Evolutionary conservation across 1,139 yeast genomes (phyloP).

Genomic region (Lodderomyces metapsilosis): DNA sequence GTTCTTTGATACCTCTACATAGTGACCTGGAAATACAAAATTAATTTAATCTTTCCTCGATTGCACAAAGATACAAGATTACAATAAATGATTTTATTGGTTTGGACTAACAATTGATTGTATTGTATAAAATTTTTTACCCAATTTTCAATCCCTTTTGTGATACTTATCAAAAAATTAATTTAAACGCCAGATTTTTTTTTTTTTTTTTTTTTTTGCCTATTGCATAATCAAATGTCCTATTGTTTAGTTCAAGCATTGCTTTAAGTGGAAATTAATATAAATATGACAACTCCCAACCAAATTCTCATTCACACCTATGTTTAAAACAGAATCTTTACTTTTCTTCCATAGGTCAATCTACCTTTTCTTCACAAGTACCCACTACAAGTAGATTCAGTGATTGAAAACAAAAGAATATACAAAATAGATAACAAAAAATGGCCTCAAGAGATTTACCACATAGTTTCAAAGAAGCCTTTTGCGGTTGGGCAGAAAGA

Average conservation of each 20-base stretch:
- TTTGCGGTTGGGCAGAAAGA: constrained; percentile 37
- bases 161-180: background rate
- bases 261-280: background rate
- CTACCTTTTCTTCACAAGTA: too few species aligned
- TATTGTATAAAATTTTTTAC: background rate
- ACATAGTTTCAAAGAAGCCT: constrained; percentile 32
- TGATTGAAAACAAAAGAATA: too few species aligned
- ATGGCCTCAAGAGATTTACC: constrained; percentile 58
- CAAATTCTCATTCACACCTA: background rate
- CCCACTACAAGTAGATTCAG: too few species aligned
- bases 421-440: background rate
- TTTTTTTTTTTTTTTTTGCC: background rate
- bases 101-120: background rate
- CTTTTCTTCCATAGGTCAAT: too few species aligned
- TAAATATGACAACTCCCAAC: background rate
- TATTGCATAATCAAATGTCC: background rate
- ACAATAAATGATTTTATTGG: background rate
- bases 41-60: background rate
- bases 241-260: background rate
- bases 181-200: constrained; percentile 1
- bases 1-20: background rate
- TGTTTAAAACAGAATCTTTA: too few species aligned
- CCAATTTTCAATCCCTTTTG: background rate
- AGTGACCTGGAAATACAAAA: background rate
- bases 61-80: background rate